phyloP scores from a whole-genome alignment of 306 rosid genomes.

The Styphnolobium japonicum region DNA sequence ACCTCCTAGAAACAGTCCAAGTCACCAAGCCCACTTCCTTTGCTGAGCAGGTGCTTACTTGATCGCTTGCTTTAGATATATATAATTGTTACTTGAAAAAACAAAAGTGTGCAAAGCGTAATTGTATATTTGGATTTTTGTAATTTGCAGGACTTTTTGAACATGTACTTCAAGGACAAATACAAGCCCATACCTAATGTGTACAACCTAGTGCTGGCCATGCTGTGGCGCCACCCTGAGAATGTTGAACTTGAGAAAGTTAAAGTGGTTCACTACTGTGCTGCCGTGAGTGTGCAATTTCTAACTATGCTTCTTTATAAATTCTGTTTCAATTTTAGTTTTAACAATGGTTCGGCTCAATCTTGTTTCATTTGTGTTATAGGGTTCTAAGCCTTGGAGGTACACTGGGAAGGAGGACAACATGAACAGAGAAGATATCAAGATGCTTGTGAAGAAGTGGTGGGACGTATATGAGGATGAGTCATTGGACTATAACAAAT shows the following conservation, averaged over 20 bases:
- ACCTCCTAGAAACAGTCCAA: constrained; percentile 46
- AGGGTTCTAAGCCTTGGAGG: constrained; percentile 98
- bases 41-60: constrained; percentile 66
- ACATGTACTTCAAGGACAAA: constrained; percentile 57
- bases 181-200: constrained; percentile 58
- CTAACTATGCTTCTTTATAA: no score
- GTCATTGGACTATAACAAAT: constrained; percentile 43
- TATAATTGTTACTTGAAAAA: not conserved
- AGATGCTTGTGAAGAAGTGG: constrained; percentile 73
- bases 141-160: constrained; percentile 58
- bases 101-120: not conserved
- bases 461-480: constrained; percentile 75
- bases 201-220: constrained; percentile 72
- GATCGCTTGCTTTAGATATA: not conserved
- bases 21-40: constrained; percentile 56
- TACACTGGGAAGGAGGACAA: constrained; percentile 70
- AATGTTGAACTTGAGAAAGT: constrained; percentile 58
- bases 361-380: not conserved
- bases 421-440: constrained; percentile 81
- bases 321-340: not conserved
- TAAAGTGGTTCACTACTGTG: constrained; percentile 83
- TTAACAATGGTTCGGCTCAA: not conserved
- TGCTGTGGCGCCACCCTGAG: constrained; percentile 86
- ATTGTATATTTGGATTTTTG: not conserved
- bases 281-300: constrained; percentile 49